Evolutionary conservation across 306 rosid species (phyloP).

Genomic region (Castanopsis chinensis): DNA sequence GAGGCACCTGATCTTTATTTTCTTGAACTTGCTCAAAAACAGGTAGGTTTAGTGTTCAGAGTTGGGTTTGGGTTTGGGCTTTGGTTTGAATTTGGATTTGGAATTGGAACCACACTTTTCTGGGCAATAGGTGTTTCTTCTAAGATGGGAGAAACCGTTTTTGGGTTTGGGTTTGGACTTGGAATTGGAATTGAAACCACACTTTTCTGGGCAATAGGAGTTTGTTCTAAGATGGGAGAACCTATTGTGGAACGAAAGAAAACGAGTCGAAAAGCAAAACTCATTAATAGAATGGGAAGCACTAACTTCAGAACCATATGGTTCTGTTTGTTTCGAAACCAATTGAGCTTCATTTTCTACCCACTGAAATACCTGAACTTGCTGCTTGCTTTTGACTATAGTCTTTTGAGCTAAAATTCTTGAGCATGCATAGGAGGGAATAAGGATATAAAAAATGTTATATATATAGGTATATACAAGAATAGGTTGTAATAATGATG

Average conservation of each 20-base stretch:
- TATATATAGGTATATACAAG: no score
- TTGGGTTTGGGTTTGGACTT: background rate
- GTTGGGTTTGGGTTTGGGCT: background rate
- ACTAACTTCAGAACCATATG: conserved; percentile 42
- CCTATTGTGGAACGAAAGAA: conserved; percentile 43
- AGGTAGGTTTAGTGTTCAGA: background rate
- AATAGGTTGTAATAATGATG: no score
- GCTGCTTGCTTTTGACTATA: background rate
- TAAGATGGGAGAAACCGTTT: conserved; percentile 36
- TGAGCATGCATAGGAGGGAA: background rate
- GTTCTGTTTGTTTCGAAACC: conserved; percentile 43
- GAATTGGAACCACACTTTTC: background rate
- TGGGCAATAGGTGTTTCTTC: conserved; percentile 54
- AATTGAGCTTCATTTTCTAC: conserved; percentile 47
- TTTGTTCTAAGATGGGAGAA: conserved; percentile 44
- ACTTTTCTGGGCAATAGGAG: conserved; percentile 45
- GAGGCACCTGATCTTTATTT: conserved; percentile 31
- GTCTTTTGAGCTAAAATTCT: background rate
- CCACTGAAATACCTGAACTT: background rate
- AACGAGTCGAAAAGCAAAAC: conserved; percentile 62
- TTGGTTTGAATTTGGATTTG: background rate
- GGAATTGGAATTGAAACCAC: background rate
- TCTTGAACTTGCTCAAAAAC: background rate
- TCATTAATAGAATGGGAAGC: conserved; percentile 45
- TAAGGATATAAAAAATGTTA: no score